Evolutionary conservation across 2,329 filamentous ascomycete species (phyloP).

Genomic region (Neoarthrinium moseri): DNA sequence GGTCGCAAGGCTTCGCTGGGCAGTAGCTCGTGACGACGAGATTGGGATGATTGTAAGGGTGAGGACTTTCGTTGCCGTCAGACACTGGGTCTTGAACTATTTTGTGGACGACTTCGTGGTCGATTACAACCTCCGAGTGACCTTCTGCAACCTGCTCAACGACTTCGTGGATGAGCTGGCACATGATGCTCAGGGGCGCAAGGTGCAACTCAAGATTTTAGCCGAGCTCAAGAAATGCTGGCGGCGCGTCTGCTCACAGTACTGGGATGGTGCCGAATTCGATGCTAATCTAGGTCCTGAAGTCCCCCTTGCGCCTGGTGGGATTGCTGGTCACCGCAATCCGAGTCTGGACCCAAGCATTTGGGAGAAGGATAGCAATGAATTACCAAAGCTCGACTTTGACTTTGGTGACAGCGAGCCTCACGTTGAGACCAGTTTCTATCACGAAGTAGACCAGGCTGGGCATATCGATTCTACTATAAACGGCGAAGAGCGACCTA

Average conservation of each 20-base stretch:
- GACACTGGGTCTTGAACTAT: slow-evolving; percentile 98
- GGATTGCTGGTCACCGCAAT: slow-evolving; percentile 62
- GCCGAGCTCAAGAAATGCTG: slow-evolving; percentile 96
- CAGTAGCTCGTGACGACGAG: slow-evolving; percentile 75
- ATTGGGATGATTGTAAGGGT: slow-evolving; percentile 92
- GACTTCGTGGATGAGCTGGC: slow-evolving; percentile 57
- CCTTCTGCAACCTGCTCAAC: slow-evolving; percentile 83
- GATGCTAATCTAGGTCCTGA: slow-evolving; percentile 61
- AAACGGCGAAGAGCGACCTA: slow-evolving; percentile 39
- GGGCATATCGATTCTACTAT: slow-evolving; percentile 48
- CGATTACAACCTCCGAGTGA: slow-evolving; percentile 68
- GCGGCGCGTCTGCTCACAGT: slow-evolving; percentile 84
- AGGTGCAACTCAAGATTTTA: slow-evolving; percentile 76
- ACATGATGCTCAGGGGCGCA: slow-evolving; percentile 40
- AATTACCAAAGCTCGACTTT: slow-evolving; percentile 43
- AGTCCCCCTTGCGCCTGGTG: slow-evolving; percentile 72
- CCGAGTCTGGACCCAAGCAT: slow-evolving; percentile 53
- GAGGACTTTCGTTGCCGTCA: slow-evolving; percentile 88
- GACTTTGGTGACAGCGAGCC: slow-evolving; percentile 24
- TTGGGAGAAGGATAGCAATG: slow-evolving; percentile 46
- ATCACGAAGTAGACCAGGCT: slow-evolving; percentile 43
- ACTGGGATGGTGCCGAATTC: slow-evolving; percentile 78
- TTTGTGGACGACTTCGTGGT: slow-evolving; percentile 91
- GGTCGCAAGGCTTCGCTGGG: slow-evolving; percentile 83
- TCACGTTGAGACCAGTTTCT: slow-evolving; percentile 37